Base-by-base conservation (phyloP, 768 basidiomycete genomes). In the Tylopilus subfusipes region DNA sequence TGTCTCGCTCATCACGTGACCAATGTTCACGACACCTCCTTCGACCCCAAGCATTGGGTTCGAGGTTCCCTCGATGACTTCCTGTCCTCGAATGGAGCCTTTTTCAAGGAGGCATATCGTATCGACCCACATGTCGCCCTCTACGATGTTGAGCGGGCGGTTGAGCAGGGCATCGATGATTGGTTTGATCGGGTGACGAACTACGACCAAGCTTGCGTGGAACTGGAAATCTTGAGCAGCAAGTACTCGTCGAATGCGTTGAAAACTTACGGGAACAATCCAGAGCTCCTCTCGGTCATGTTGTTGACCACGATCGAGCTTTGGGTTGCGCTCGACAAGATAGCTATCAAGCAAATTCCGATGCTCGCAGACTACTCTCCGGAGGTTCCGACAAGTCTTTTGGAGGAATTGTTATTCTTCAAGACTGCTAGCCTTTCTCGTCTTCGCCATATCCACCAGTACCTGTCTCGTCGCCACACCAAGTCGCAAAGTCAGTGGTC, bases 291-390 rank as follows among this genome's bases (percentile, higher is more conserved):
- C 5, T 72, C 71, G 12, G 50, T 74, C 18, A 76, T 81, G 72
- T 57, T 81, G 31, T 65, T 82, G 46, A 76, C 75, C 5, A 54
- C 75, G 30, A 59, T 81, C 22, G 73, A 78, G 29, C 65, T 82
- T 18, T 82, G 81, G 81, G 67, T 77, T 1, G 76, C 73, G 0
- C 64, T 82, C 6, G 80, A 82, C 57, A 69, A 57, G 24, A 30
- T 75, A 14, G 69, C 63, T 2, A 61, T 74, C 19, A 38, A 36
- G 18, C 63, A 69, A 22, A 63, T 66, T 34, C 75, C 80, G 3
- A 66, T 81, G 11, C 63, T 82, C 6, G 40, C 39, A 0, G 63
- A 74, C 5, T 82, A 78, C 50, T 75, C 78, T 12, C 79, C 81
- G 0, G 79, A 78, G 53, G 62, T 82, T 0, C 70, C 76, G 1